phyloP scores from a whole-genome alignment of 129 eudicot genomes.

The Logfia minima region DNA sequence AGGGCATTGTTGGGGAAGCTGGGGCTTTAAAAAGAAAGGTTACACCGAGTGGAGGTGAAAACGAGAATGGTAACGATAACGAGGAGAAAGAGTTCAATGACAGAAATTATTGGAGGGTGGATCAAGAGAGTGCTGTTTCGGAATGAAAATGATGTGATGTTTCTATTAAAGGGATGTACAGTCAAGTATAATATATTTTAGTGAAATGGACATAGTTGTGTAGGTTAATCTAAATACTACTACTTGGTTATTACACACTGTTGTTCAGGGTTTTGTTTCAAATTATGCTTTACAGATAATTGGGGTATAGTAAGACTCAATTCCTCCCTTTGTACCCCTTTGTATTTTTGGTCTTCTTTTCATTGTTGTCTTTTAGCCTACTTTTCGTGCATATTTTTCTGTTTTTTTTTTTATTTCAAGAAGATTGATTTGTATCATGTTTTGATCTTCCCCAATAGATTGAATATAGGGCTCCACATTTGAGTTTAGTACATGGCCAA shows the following conservation, averaged over 20 bases:
- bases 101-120: conserved; percentile 81
- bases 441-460: too few relatives aligned
- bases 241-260: conserved; percentile 19
- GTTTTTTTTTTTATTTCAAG: not conserved
- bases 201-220: conserved; percentile 38
- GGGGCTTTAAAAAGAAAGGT: conserved; percentile 65
- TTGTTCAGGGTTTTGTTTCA: conserved; percentile 24
- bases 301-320: conserved; percentile 6
- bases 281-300: conserved; percentile 25
- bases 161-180: conserved; percentile 40
- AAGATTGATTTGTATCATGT: too few relatives aligned
- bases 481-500: too few relatives aligned
- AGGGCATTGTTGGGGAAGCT: conserved; percentile 95
- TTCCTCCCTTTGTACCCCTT: conserved; percentile 10
- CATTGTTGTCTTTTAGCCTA: not conserved
- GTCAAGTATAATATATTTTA: conserved; percentile 37
- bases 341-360: not conserved
- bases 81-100: conserved; percentile 66
- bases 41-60: conserved; percentile 39
- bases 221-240: conserved; percentile 33
- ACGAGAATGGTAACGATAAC: conserved; percentile 45
- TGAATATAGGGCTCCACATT: too few relatives aligned
- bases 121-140: conserved; percentile 71
- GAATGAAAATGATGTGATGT: conserved; percentile 37
- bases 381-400: not conserved